phyloP scores from a whole-genome alignment of 352 stramenopile genomes.

The Phytophthora agathidicida region DNA sequence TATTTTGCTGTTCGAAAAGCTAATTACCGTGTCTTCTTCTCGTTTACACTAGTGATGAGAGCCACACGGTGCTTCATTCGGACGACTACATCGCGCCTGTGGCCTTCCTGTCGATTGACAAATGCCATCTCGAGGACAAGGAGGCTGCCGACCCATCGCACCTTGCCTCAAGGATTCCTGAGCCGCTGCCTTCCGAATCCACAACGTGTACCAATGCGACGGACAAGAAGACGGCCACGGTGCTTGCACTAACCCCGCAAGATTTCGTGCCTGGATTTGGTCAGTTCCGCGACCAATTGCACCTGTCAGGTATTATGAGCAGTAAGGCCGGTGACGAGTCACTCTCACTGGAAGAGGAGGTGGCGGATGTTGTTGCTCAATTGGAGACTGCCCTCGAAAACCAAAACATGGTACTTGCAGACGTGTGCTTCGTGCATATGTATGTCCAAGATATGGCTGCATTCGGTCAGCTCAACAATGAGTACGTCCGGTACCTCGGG shows the following conservation, averaged over 20 bases:
- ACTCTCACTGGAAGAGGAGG: conserved; percentile 65
- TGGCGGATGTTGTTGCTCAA: conserved; percentile 61
- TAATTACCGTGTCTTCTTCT: conserved; percentile 3
- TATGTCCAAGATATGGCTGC: conserved; percentile 95
- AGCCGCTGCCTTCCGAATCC: neutral
- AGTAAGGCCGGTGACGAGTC: conserved; percentile 24
- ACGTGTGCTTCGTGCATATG: conserved; percentile 97
- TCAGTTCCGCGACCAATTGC: conserved; percentile 71
- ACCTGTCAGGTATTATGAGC: conserved; percentile 71
- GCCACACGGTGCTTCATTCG: conserved; percentile 92
- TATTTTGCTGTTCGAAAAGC: neutral
- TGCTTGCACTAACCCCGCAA: conserved; percentile 24
- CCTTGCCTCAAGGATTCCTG: conserved; percentile 45
- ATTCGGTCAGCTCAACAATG: conserved; percentile 94
- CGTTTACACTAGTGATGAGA: conserved; percentile 77
- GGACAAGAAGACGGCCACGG: conserved; percentile 21
- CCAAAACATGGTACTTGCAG: conserved; percentile 70
- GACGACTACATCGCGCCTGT: conserved; percentile 94
- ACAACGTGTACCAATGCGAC: neutral
- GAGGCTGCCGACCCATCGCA: conserved; percentile 39
- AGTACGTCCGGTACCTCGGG: conserved; percentile 94
- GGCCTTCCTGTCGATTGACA: conserved; percentile 91
- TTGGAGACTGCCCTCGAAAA: conserved; percentile 39
- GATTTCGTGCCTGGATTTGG: conserved; percentile 31
- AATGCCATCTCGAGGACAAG: conserved; percentile 93